Evolutionary conservation across 225 moss, liverwort and hornwort species (phyloP).

Genomic region (Marchantia polymorpha): DNA sequence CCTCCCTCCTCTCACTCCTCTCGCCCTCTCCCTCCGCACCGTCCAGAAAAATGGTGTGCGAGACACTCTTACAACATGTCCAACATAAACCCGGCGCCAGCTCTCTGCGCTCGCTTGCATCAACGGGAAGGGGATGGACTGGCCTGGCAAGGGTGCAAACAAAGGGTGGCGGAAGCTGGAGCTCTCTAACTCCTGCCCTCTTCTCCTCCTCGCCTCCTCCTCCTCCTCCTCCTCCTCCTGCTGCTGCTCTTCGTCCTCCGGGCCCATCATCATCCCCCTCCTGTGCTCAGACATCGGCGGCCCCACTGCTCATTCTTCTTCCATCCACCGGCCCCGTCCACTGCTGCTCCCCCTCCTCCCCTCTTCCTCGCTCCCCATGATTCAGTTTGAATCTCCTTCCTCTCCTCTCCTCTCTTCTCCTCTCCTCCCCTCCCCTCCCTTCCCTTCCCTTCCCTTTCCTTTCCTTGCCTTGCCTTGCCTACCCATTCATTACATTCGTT

Average conservation of each 20-base stretch:
- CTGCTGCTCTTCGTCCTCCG: neutral
- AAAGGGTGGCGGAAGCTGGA: neutral
- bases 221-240: neutral
- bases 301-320: neutral
- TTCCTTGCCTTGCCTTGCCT: neutral
- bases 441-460: neutral
- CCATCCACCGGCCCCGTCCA: neutral
- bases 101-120: neutral
- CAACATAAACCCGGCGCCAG: neutral
- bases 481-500: too few relatives aligned
- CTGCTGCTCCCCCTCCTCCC: neutral
- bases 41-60: too few relatives aligned
- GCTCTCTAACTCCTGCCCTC: neutral
- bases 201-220: too few relatives aligned
- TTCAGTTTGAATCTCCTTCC: slow-evolving; percentile 10
- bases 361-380: neutral
- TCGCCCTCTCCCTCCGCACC: neutral
- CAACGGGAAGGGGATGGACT: neutral
- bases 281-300: neutral
- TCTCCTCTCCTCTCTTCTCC: neutral
- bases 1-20: neutral
- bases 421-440: neutral
- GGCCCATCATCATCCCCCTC: neutral
- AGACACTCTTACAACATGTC: too few relatives aligned
- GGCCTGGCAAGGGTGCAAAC: neutral